Conservation (phyloP, 2,329 filamentous ascomycete genomes). For the Colletotrichum destructivum region DNA sequence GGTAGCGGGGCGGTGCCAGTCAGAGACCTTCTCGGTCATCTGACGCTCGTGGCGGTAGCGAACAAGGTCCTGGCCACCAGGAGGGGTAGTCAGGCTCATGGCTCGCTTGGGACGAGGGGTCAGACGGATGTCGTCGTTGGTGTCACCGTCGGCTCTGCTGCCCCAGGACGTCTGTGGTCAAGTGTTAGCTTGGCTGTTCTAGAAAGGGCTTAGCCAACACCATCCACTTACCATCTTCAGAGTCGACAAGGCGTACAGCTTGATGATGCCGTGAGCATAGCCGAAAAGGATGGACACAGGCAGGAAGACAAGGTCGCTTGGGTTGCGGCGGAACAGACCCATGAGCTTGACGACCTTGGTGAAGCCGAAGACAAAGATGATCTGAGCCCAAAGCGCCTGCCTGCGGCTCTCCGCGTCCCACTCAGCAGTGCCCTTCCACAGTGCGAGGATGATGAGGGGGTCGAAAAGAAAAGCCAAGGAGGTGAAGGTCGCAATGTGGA, state of each 20-base stretch:
- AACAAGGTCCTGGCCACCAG: slow-evolving; percentile 59
- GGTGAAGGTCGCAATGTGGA: slow-evolving; percentile 93
- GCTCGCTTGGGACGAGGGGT: slow-evolving; percentile 61
- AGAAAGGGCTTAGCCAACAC: not conserved
- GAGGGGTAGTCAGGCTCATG: slow-evolving; percentile 60
- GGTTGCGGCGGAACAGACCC: slow-evolving; percentile 88
- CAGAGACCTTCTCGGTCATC: slow-evolving; percentile 49
- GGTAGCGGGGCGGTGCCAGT: slow-evolving; percentile 29
- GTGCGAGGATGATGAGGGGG: slow-evolving; percentile 77
- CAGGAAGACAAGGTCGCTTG: slow-evolving; percentile 83
- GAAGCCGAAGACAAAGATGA: slow-evolving; percentile 82
- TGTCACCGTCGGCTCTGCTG: slow-evolving; percentile 91
- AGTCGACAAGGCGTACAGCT: slow-evolving; percentile 88
- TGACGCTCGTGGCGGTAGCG: slow-evolving; percentile 62
- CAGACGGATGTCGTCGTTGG: slow-evolving; percentile 82
- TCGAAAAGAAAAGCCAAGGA: slow-evolving; percentile 88
- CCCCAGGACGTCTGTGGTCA: slow-evolving; percentile 88
- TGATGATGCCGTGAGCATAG: slow-evolving; percentile 93
- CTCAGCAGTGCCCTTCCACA: slow-evolving; percentile 76
- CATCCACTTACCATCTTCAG: slow-evolving; percentile 80
- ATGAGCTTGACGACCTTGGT: slow-evolving; percentile 94
- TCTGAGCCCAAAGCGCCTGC: slow-evolving; percentile 73
- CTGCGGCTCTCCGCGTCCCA: slow-evolving; percentile 70
- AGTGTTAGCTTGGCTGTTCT: slow-evolving; percentile 1
- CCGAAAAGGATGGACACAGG: slow-evolving; percentile 92